Conservation (phyloP, 1,284 basidiomycete genomes). For the Thelephora terrestris region DNA sequence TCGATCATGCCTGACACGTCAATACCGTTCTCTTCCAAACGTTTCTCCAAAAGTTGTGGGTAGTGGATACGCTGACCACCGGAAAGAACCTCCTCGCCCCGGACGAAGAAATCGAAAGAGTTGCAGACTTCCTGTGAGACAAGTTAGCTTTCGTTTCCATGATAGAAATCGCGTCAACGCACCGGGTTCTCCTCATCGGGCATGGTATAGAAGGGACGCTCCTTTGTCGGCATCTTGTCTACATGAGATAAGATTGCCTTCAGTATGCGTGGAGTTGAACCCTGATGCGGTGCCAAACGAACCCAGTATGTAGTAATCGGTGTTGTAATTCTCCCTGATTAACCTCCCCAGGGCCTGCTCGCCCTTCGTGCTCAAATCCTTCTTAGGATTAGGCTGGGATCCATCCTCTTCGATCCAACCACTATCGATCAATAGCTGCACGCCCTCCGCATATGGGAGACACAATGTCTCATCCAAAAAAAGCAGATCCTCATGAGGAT, state of each 20-base stretch:
- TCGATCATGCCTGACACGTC: conserved; percentile 43
- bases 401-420: conserved; percentile 38
- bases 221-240: conserved; percentile 53
- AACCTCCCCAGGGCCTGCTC: conserved; percentile 52
- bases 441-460: conserved; percentile 47
- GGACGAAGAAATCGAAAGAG: conserved; percentile 70
- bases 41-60: conserved; percentile 43
- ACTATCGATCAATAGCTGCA: conserved; percentile 41
- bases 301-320: conserved; percentile 56
- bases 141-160: no score
- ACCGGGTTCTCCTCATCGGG: conserved; percentile 44
- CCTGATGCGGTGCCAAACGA: conserved; percentile 23
- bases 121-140: conserved; percentile 35
- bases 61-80: conserved; percentile 66
- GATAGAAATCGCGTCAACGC: conserved; percentile 6
- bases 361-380: conserved; percentile 34
- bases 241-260: conserved; percentile 32
- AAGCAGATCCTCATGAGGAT: conserved; percentile 42
- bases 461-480: conserved; percentile 39
- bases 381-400: conserved; percentile 37
- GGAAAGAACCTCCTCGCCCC: conserved; percentile 64
- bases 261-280: not conserved
- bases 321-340: conserved; percentile 56
- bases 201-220: conserved; percentile 68
- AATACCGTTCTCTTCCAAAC: conserved; percentile 44